These are phyloP conservation scores for Phytophthora foliorum DNA, from an alignment of 352 stramenopile species.

Conservation along the genomic window DNA sequence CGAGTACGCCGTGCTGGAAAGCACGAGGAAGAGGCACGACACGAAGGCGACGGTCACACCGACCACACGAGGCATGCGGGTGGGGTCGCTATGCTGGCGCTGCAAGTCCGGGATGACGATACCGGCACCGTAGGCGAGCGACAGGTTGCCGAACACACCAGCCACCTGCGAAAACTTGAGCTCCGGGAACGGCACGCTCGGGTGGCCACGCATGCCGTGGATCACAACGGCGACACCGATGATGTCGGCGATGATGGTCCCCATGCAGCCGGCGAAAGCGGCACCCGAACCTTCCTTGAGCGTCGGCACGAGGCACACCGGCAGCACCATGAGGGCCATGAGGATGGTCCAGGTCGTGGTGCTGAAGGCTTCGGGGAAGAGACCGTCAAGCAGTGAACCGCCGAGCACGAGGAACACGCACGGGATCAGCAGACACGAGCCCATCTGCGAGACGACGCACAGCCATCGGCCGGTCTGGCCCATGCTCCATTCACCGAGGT, in stretches of 20 bases:
- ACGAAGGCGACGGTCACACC: conserved; percentile 61
- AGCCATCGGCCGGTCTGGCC: conserved; percentile 60
- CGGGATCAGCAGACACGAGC: conserved; percentile 61
- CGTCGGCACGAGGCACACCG: conserved; percentile 65
- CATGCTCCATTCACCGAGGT: conserved; percentile 70
- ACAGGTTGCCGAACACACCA: conserved; percentile 70
- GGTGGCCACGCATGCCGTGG: conserved; percentile 64
- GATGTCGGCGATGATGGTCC: conserved; percentile 67
- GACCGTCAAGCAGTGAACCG: conserved; percentile 52
- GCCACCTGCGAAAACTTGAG: conserved; percentile 64
- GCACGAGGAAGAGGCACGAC: conserved; percentile 59
- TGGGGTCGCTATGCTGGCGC: conserved; percentile 67
- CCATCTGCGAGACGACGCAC: conserved; percentile 64
- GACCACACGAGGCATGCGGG: conserved; percentile 72
- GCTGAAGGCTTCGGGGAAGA: conserved; percentile 62
- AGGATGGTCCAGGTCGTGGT: conserved; percentile 70
- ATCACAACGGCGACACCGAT: conserved; percentile 62
- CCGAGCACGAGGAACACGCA: conserved; percentile 72
- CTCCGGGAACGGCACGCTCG: conserved; percentile 49
- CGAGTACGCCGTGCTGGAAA: conserved; percentile 59
- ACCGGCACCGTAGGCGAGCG: conserved; percentile 67
- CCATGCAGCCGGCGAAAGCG: conserved; percentile 67
- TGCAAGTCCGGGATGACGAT: conserved; percentile 74
- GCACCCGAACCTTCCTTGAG: conserved; percentile 70
- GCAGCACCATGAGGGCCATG: conserved; percentile 62